These are phyloP conservation scores for Ogataea hybrid DNA, from an alignment of 1,139 yeast genomes.

Conservation along the genomic window DNA sequence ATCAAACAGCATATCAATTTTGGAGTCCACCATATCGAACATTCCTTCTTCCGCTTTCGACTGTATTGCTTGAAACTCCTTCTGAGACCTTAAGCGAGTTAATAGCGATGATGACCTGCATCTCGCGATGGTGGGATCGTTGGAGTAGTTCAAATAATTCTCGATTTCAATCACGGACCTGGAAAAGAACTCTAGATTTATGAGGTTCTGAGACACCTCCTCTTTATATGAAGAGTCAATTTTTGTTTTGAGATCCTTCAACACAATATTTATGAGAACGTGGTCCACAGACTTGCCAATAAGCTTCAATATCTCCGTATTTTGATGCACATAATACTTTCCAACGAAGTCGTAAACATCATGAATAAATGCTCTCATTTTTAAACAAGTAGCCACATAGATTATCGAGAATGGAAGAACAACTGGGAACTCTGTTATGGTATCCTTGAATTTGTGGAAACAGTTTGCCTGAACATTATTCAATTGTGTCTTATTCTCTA, in stretches of 20 bases:
- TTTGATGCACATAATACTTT: conserved; percentile 57
- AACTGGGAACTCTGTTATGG: conserved; percentile 58
- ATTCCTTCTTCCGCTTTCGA: conserved; percentile 78
- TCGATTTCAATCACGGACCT: conserved; percentile 57
- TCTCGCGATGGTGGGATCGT: conserved; percentile 29
- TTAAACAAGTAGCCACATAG: conserved; percentile 82
- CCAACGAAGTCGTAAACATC: conserved; percentile 62
- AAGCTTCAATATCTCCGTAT: conserved; percentile 44
- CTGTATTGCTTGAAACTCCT: conserved; percentile 58
- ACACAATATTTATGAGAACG: conserved; percentile 67
- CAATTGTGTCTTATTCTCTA: conserved; percentile 58
- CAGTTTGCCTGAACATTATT: conserved; percentile 64
- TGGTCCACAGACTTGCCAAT: conserved; percentile 65
- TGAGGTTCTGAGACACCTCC: conserved; percentile 83
- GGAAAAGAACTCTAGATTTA: conserved; percentile 84
- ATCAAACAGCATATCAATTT: conserved; percentile 77
- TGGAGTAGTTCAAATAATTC: conserved; percentile 29
- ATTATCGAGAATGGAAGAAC: conserved; percentile 85
- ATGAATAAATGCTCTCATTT: conserved; percentile 62
- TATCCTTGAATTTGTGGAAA: conserved; percentile 55
- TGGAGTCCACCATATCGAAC: conserved; percentile 75
- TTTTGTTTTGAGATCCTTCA: conserved; percentile 62
- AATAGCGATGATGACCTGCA: conserved; percentile 24
- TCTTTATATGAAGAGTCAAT: conserved; percentile 78
- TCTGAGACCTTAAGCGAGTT: conserved; percentile 46